Base-by-base conservation (phyloP, 2,329 filamentous ascomycete genomes). In the Exophiala calicioides region DNA sequence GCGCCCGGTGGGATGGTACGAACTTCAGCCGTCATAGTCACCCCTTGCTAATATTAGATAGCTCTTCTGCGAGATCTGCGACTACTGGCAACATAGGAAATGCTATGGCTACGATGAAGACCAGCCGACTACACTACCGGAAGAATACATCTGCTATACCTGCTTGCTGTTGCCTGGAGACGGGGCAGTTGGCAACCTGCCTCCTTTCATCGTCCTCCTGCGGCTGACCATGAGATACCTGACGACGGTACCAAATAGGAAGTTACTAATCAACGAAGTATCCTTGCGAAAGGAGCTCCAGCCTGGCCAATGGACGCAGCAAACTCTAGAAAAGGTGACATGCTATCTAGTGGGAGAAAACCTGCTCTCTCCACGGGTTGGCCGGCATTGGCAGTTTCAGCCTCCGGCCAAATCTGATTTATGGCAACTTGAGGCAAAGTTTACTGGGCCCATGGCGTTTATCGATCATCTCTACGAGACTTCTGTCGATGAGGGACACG, bases 11-110 rank as follows among this genome's bases (percentile, higher is more conserved):
- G 6, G 12, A 47, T 53, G 50, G 47, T 50, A 38, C 26, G 47
- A 26, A 24, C 8, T 7, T 24, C 29, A 13, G 1, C 4, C 10
- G 21, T 6, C 13, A 20, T 16, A 10, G 24, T 9, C 13, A 8
- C 26, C 18, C n/a, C n/a, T 5, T 16, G 32, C 47, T 44, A 21
- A 50, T 32, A 5, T 18, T 3, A 10, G 12, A 4, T 20, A 50
- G 47, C 30, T 44, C 31, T 50, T 20, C 15, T 55, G 52, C 27
- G 43, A 52, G 9, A 31, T 52, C 24, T 55, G 52, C 19, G 49
- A 45, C 32, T 15, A 21, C n/a, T 49, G 40, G 40, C 52, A 55
- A 29, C 52, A 55, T 34, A 19, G 15, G 13, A 23, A 42, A 26
- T 55, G 52, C 49, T 55, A 55, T 27, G 52, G 52, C 23, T 37